A percentile compares a stretch with the other conserved stretches of the same genome.
Conservation (phyloP, 169 alveolate species). For the Plasmodium sp. region DNA sequence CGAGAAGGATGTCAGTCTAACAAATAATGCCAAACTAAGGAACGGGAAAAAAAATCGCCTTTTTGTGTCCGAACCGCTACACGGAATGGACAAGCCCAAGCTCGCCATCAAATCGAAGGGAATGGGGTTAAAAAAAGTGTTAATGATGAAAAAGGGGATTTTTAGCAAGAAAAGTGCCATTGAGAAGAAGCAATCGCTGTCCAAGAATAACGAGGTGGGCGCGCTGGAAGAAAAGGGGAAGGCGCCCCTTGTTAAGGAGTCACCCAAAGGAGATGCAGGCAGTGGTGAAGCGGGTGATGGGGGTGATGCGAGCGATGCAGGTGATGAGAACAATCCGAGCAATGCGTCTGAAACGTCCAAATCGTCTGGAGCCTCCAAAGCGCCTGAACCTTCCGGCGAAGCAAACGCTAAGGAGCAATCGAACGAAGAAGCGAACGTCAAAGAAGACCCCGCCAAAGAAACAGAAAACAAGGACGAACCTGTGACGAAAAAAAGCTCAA, state of each 20-base stretch:
- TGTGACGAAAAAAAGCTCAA: not conserved
- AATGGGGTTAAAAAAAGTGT: slow-evolving; percentile 30
- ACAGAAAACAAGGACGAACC: not conserved
- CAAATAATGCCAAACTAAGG: not conserved
- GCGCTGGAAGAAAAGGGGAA: not conserved
- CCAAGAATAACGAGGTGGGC: not conserved
- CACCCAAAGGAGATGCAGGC: not conserved
- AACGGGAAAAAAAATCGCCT: not conserved
- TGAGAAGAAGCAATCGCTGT: not conserved
- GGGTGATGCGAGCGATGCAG: not conserved
- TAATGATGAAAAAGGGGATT: not conserved
- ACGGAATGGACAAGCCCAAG: slow-evolving; percentile 67
- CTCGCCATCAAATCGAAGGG: slow-evolving; percentile 13
- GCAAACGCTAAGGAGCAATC: not conserved
- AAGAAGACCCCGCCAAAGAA: not conserved
- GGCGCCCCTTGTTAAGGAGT: not conserved
- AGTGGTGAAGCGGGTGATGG: not conserved
- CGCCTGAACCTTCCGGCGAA: not conserved
- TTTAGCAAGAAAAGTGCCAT: not conserved
- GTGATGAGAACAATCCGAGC: not conserved
- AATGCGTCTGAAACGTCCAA: not conserved
- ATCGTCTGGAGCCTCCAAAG: not conserved
- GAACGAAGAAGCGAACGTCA: not conserved
- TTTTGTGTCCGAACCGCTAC: slow-evolving; percentile 28
- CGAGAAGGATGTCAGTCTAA: not conserved